Evolutionary conservation across 2,329 filamentous ascomycete species (phyloP), one percentile per base, ranked within the genome.

Genomic region (Penicillium sp.): DNA sequence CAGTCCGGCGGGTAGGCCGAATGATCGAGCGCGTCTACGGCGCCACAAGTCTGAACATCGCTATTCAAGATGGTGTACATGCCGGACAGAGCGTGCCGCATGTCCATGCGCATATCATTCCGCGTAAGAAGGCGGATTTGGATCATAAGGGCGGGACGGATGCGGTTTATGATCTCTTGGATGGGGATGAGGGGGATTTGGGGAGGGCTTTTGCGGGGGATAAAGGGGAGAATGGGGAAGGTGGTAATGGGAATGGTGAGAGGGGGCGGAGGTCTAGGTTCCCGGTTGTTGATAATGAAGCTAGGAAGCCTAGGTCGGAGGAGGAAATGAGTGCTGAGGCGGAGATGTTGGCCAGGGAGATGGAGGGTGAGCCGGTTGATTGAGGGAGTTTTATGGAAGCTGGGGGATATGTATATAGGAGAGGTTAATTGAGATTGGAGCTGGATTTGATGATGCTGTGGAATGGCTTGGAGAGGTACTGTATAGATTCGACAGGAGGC

Each of bases 41-140:
- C 29, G 86, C 83, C 5, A 83, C 88, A 9, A 87, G 88, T 52
- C 86, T 97, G 73, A 97, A 95, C 66, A 84, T 99, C 41, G 91
- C 92, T 0, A 80, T 99, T n/a, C 93, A 99, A 69, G 93, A 99
- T 69, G 93, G 93, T 16, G 75, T 78, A 28, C 89, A 90, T 52
- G 89, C 93, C 1, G 93, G 93, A 0, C 93, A 99, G 79, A 95
- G 89, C 49, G 92, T 99, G 37, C 79, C 89, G 8, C 93, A 99
- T 72, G 83, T 96, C 12, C 93, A 99, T 72, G 87, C 90, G 22
- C 93, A 99, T 73, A 81, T 96, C 41, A 92, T 96, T 46, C 91
- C 91, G 16, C 76, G 91, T 30, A 75, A 75, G 50, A 75, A 73
- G 50, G 79, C 73, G 8, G 82, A 86, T 70, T 64, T 83, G 33